These are phyloP conservation scores for Rhizopus sp. DNA, from an alignment of 371 early-diverging fungal species.

Conservation along the genomic window DNA sequence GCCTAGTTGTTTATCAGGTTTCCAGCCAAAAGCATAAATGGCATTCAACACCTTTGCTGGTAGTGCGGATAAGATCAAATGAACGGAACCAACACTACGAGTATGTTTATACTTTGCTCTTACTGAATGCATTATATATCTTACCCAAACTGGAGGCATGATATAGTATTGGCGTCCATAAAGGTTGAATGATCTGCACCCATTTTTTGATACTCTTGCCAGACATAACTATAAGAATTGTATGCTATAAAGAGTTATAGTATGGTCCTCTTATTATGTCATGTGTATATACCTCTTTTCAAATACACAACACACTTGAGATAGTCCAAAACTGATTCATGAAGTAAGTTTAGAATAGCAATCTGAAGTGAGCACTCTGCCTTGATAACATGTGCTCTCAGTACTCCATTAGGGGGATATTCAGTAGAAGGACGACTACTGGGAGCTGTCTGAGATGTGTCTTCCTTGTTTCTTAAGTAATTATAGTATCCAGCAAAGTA, in stretches of 20 bases:
- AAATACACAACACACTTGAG: constrained; percentile 60
- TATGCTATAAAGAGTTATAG: constrained; percentile 27
- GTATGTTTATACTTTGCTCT: neutral
- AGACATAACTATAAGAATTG: constrained; percentile 45
- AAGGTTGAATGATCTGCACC: constrained; percentile 34
- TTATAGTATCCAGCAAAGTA: constrained; percentile 2
- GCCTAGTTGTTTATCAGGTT: constrained; percentile 59
- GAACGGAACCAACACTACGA: constrained; percentile 59
- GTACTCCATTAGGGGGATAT: constrained; percentile 54
- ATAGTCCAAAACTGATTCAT: constrained; percentile 63
- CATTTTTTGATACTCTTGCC: constrained; percentile 52
- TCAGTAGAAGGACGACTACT: constrained; percentile 12
- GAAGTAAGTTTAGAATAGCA: constrained; percentile 56
- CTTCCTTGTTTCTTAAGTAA: neutral
- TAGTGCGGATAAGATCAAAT: constrained; percentile 60
- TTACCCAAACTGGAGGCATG: constrained; percentile 55
- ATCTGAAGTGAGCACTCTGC: constrained; percentile 63
- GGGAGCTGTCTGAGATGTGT: constrained; percentile 1
- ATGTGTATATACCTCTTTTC: constrained; percentile 26
- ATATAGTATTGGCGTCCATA: constrained; percentile 50
- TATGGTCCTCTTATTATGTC: no score
- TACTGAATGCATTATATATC: neutral
- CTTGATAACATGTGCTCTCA: constrained; percentile 60
- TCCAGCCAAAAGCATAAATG: constrained; percentile 59
- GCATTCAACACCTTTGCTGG: constrained; percentile 61